A percentile compares a stretch with the other conserved stretches of the same genome.
Conservation (phyloP, 2,329 filamentous ascomycete genomes). For the Phialocephala sp. region DNA sequence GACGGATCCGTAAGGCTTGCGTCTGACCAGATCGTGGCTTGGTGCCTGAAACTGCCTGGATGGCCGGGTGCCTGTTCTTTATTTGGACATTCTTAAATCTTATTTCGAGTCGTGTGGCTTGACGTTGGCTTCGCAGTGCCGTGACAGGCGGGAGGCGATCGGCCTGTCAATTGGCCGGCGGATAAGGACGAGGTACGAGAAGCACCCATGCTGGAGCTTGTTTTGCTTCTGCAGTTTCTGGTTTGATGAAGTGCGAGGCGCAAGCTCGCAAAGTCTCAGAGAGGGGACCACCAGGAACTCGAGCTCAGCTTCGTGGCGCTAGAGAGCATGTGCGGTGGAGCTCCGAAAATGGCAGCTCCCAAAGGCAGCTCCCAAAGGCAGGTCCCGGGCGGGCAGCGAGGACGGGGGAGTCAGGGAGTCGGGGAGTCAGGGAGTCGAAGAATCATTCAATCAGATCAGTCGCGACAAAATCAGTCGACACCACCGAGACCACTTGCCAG, state of each 20-base stretch:
- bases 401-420: neutral
- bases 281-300: too few relatives aligned
- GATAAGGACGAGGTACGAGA: constrained; percentile 8
- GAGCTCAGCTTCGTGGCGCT: constrained; percentile 13
- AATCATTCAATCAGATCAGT: too few relatives aligned
- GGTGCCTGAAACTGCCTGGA: neutral
- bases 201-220: constrained; percentile 18
- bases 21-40: neutral
- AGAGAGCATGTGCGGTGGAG: neutral
- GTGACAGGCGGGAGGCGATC: constrained; percentile 15
- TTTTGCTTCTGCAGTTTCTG: constrained; percentile 19
- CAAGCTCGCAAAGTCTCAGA: constrained; percentile 9
- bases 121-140: constrained; percentile 11
- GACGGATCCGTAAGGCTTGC: neutral
- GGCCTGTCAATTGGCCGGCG: constrained; percentile 16
- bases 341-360: constrained; percentile 11
- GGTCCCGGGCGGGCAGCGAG: constrained; percentile 1
- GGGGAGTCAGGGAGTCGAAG: too few relatives aligned
- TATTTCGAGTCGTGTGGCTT: constrained; percentile 23
- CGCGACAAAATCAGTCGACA: too few relatives aligned
- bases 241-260: constrained; percentile 21
- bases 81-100: constrained; percentile 21
- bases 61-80: neutral
- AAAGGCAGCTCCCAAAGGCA: constrained; percentile 5
- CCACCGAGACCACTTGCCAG: neutral